Percentiles rank a stretch among this genome's conserved stretches.
Conservation (phyloP, 805 yeast genomes). For the Spencermartinsiella europaea region DNA sequence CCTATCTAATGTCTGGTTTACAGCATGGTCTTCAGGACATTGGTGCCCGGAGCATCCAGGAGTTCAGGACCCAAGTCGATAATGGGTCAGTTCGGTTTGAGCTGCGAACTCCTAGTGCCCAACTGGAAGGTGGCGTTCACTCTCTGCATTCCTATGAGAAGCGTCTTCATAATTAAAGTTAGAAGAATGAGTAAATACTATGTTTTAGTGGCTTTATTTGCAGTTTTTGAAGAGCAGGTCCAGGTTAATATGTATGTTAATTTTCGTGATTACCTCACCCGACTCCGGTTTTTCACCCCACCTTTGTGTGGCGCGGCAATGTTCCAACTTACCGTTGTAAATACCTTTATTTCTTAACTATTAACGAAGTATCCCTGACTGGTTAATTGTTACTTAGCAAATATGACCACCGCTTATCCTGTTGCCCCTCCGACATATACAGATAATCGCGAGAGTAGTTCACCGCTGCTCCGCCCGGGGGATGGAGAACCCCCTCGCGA, state of each 20-base stretch:
- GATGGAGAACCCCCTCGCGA: slow-evolving; percentile 15
- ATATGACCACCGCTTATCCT: not conserved
- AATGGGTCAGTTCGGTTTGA: slow-evolving; percentile 82
- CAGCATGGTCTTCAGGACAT: slow-evolving; percentile 99
- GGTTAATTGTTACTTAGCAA: too few relatives aligned
- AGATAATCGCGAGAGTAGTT: not conserved
- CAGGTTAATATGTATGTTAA: too few relatives aligned
- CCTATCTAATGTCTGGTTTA: slow-evolving; percentile 89
- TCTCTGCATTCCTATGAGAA: slow-evolving; percentile 96
- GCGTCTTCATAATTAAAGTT: slow-evolving; percentile 85
- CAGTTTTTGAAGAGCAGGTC: too few relatives aligned
- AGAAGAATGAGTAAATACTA: too few relatives aligned
- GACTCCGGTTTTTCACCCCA: too few relatives aligned
- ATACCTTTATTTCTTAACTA: too few relatives aligned
- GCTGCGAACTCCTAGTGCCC: slow-evolving; percentile 97
- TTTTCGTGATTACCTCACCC: too few relatives aligned
- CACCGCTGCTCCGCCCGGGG: slow-evolving; percentile 20
- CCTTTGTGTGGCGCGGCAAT: too few relatives aligned
- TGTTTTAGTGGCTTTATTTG: too few relatives aligned
- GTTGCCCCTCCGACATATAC: not conserved
- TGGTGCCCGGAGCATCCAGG: slow-evolving; percentile 67
- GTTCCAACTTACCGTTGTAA: too few relatives aligned
- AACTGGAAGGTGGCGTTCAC: slow-evolving; percentile 97
- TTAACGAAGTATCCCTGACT: too few relatives aligned
- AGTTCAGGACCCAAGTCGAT: slow-evolving; percentile 59